Conservation (phyloP, 768 basidiomycete species). For the Cystobasidium tubakii region DNA sequence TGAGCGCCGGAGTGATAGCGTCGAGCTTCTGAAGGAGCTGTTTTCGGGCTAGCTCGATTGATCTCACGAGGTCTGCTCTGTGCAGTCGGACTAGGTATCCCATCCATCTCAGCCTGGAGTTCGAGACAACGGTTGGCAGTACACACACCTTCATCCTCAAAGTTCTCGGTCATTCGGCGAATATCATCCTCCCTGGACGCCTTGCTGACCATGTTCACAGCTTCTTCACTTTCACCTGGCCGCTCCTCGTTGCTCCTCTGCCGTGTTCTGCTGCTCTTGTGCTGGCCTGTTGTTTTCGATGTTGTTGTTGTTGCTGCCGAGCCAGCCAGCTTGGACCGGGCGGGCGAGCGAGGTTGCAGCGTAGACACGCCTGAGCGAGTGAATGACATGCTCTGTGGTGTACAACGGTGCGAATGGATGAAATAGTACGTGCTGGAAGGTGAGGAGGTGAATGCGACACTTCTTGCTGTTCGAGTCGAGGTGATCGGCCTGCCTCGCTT, state of each 20-base stretch:
- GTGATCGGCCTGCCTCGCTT: too few species aligned
- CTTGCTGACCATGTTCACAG: background rate
- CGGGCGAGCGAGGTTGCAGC: background rate
- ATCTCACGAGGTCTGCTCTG: background rate
- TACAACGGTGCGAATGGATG: too few species aligned
- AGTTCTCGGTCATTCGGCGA: background rate
- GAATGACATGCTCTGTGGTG: background rate
- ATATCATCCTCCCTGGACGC: background rate
- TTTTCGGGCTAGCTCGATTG: background rate
- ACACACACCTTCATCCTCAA: conserved; percentile 2
- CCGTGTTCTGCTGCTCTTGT: background rate
- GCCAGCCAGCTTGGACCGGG: background rate
- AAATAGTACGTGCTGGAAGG: too few species aligned
- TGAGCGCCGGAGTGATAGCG: background rate
- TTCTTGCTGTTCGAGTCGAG: too few species aligned
- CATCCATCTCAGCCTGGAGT: background rate
- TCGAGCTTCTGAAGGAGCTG: background rate
- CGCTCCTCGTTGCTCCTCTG: background rate
- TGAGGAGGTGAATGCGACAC: too few species aligned
- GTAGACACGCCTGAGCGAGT: background rate
- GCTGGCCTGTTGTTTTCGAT: background rate
- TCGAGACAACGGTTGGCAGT: too few species aligned
- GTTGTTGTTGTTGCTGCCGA: background rate
- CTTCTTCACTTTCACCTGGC: background rate
- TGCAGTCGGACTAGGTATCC: background rate